Base-by-base conservation (phyloP, 2,329 filamentous ascomycete species). In the Alternaria sp. region DNA sequence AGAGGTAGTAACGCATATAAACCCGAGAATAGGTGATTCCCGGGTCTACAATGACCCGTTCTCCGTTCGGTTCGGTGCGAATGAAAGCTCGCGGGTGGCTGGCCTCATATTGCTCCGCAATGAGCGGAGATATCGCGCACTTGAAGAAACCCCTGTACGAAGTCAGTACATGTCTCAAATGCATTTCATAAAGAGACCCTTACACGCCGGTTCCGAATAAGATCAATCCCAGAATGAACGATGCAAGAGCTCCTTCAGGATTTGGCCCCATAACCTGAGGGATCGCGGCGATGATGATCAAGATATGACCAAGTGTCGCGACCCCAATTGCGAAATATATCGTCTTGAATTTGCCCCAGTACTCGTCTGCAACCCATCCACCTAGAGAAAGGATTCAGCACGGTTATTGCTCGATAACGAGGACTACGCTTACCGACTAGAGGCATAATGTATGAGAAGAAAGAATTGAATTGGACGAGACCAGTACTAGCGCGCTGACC, bases 1-100 rank as follows among this genome's bases (percentile, higher is more conserved):
- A 84, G 55, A 90, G 81, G 77, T 91, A 92, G 75, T 90, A 91
- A 75, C 86, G 89, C 67, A 86, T 83, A 72, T 88, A 90, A 17
- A 90, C 84, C 40, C 88, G 84, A 11, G 84, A 84, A 62, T 88
- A 84, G 39, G 89, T 91, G 46, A 87, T 80, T 31, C 86, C 84
- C 0, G 88, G 88, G 64, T 90, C 88, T 45, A 90, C 82, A 60
- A 91, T 88, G 61, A 91, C 86, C 17, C 85, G 86, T 74, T 90
- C 83, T 40, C 89, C 88, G 0, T 76, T 80, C 7, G 79, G 70
- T 1, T 72, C 65, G 55, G 89, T 81, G 36, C 80, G 82, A 65
- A 87, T 83, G 45, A 78, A 82, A 56, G 74, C 74, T 42, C 62
- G 71, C 3, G 80, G 81, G 51, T 51, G 80, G 79, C 72, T 88